Percentiles rank a stretch among this genome's conserved stretches.
Evolutionary conservation across 2,329 filamentous ascomycete genomes (phyloP).

Genomic region (Fusarium sp.): DNA sequence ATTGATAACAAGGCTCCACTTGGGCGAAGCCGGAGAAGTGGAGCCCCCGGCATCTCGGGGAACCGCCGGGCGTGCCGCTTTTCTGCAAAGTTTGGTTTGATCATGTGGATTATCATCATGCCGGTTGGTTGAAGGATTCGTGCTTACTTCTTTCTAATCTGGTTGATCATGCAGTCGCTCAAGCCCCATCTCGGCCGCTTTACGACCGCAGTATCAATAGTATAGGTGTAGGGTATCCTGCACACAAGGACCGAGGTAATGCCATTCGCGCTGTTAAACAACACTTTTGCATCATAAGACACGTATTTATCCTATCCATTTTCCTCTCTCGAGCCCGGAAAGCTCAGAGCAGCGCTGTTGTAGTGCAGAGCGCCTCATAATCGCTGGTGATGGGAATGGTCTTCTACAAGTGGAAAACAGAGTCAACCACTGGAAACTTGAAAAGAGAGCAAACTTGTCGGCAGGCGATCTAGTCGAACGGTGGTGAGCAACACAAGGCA

Average conservation of each 20-base stretch:
- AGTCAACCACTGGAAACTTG: fast-evolving
- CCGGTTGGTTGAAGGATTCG: background rate
- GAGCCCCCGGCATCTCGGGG: background rate
- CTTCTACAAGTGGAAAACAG: background rate
- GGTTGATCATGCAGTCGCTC: background rate
- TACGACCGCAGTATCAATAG: background rate
- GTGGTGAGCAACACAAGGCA: too few species aligned
- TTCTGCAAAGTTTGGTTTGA: background rate
- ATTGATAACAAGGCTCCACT: background rate
- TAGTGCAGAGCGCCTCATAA: fast-evolving
- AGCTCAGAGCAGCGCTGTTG: fast-evolving
- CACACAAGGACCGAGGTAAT: background rate
- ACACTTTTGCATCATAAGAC: background rate
- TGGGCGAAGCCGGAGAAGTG: background rate
- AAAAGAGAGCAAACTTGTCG: too few species aligned
- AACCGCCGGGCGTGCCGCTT: background rate
- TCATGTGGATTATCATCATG: background rate
- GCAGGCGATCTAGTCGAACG: too few species aligned
- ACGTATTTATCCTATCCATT: background rate
- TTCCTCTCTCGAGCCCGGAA: background rate
- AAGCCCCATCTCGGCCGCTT: background rate
- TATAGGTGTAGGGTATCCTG: background rate
- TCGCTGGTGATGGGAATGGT: too few species aligned
- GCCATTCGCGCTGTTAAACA: background rate
- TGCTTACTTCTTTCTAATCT: background rate